Percentiles rank a stretch among this genome's conserved stretches.
phyloP scores from a whole-genome alignment of 202 grass and related monocot genomes.

The Elaeis oleifera region DNA sequence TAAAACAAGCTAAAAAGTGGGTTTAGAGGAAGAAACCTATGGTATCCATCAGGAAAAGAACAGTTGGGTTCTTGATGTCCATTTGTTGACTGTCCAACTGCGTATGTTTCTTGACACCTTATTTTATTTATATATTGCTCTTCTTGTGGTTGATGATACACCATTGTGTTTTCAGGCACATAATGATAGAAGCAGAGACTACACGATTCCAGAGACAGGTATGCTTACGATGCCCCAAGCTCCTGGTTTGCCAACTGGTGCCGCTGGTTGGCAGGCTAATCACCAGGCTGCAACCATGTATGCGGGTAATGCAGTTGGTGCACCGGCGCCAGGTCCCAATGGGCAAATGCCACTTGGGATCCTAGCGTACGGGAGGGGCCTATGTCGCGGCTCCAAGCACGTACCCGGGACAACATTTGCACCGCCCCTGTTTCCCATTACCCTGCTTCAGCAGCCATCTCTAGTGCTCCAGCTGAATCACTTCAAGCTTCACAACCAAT shows the following conservation, averaged over 20 bases:
- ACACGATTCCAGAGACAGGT: slow-evolving; percentile 38
- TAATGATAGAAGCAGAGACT: slow-evolving; percentile 71
- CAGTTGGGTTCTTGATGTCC: slow-evolving; percentile 1
- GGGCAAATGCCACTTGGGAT: slow-evolving; percentile 50
- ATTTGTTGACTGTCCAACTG: slow-evolving; percentile 27
- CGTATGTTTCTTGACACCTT: slow-evolving; percentile 34
- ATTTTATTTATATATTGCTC: neutral
- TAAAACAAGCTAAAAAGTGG: slow-evolving; percentile 23
- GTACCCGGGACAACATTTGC: slow-evolving; percentile 36
- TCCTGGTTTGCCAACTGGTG: slow-evolving; percentile 15
- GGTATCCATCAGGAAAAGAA: slow-evolving; percentile 1
- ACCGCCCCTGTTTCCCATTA: slow-evolving; percentile 21
- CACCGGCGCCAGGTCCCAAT: slow-evolving; percentile 13
- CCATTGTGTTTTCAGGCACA: slow-evolving; percentile 43
- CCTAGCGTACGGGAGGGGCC: slow-evolving; percentile 39
- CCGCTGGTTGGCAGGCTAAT: slow-evolving; percentile 42
- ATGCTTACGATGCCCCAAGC: slow-evolving; percentile 30
- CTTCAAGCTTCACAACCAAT: slow-evolving; percentile 38
- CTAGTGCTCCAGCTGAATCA: slow-evolving; percentile 11
- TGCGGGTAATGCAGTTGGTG: slow-evolving; percentile 3
- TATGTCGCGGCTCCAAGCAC: slow-evolving; percentile 27
- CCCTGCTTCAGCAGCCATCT: slow-evolving; percentile 29
- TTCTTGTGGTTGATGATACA: neutral
- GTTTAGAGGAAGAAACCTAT: slow-evolving; percentile 16
- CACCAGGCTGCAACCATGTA: slow-evolving; percentile 37